Evolutionary conservation across 192 early-diverging fungal species (phyloP), one percentile per base, ranked within the genome.

Genomic region (Physocladia obscura): DNA sequence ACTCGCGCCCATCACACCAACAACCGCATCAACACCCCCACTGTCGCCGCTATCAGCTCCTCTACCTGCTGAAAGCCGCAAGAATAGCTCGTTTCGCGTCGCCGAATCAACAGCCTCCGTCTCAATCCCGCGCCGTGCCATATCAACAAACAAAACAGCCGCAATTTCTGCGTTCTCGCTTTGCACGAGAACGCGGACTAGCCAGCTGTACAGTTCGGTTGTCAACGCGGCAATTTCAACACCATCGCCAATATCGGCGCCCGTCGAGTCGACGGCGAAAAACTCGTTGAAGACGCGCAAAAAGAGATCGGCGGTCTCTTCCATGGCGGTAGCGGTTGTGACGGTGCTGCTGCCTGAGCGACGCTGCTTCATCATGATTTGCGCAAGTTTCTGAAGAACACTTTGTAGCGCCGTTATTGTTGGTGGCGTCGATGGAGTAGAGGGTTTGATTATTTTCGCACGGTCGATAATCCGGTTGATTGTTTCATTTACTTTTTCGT

Each of bases 351-450:
- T 44, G 30, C 52, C 19, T 34, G 30, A 13, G 13, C 36, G 1
- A 31, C 19, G 40, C 51, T 34, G 15, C 65, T 49, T 24, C 44
- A 51, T 52, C n/a, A 68, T 26, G 51, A 68, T 57, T 68, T 68
- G 65, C 13, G 37, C 17, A 4, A 68, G 54, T 36, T 56, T 68
- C 21, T 57, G 22, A 11, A 68, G 38, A 19, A 68, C 65, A 37
- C 31, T 68, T 40, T 68, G 65, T 13, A 68, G 32, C 2, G 56
- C 65, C 50, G 51, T 40, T 1, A 57, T 52, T 4, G 65, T 47
- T 13, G 65, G 65, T n/a, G 54, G 56, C 4, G 37, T 34, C 13
- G 24, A 15, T n/a, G n/a, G n/a, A n/a, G n/a, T n/a, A n/a, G n/a
- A n/a, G n/a, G n/a, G n/a, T n/a, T n/a, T n/a, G n/a, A n/a, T n/a